Conservation (phyloP, 805 yeast genomes). For the Candida boidinii region DNA sequence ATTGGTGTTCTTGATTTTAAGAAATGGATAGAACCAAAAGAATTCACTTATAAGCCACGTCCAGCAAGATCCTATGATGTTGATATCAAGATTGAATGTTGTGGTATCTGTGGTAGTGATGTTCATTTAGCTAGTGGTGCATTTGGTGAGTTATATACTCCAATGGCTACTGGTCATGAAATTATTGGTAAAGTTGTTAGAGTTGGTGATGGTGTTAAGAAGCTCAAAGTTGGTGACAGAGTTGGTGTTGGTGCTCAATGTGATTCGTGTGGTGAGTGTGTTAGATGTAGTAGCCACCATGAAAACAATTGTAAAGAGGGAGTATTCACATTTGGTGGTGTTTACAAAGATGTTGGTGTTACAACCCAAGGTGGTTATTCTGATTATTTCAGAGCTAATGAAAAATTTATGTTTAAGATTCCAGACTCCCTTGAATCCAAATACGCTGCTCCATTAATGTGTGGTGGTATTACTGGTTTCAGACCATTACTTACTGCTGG, state of each 20-base stretch:
- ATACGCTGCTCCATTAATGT: conserved; percentile 63
- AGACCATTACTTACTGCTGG: conserved; percentile 51
- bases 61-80: too few relatives aligned
- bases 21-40: too few relatives aligned
- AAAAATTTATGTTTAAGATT: conserved; percentile 53
- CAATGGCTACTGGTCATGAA: conserved; percentile 49
- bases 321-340: conserved; percentile 27
- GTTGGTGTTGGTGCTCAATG: conserved; percentile 77
- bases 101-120: conserved; percentile 77
- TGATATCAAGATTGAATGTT: conserved; percentile 55
- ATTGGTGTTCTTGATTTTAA: too few relatives aligned
- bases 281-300: conserved; percentile 44
- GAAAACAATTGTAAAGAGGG: conserved; percentile 32
- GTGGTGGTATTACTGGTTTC: conserved; percentile 72
- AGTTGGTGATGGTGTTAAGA: conserved; percentile 47
- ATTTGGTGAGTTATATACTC: conserved; percentile 25
- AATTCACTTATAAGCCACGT: too few relatives aligned
- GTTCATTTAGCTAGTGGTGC: conserved; percentile 48
- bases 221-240: conserved; percentile 56
- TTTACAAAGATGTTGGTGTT: conserved; percentile 27
- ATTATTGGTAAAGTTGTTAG: conserved; percentile 52
- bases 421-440: conserved; percentile 46
- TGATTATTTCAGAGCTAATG: conserved; percentile 56
- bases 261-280: conserved; percentile 53
- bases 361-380: conserved; percentile 60